Base-by-base conservation (phyloP, 106 monocot genomes). In the Ottelia alismoides region DNA sequence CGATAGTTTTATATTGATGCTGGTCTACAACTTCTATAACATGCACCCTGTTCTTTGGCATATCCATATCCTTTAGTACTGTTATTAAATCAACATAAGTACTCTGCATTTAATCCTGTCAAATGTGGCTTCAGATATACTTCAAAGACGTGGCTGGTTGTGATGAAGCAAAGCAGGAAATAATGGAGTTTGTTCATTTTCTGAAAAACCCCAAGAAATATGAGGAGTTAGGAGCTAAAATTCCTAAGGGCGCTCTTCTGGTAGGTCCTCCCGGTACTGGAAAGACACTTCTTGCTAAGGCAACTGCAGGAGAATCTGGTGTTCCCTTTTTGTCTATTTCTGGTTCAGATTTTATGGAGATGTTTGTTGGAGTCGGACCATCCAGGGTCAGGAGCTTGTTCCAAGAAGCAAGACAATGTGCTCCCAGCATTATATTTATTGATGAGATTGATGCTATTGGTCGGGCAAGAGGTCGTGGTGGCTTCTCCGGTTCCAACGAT, bases 311-410 rank as follows among this genome's bases (percentile, higher is more conserved):
- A 47, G 98, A 98, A 65, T 98, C 98, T 35, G 82, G 59, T 31
- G 98, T 98, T 17, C 98, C 98, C 3, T 98, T 98, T 31, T 59
- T 98, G 49, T 98, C 85, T n/a, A 90, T 98, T 28, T 85, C 98
- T 66, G 98, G 90, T 62, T 98, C 98, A 31, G 98, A 98, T 62
- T 98, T 98, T 52, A 85, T 90, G 98, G 98, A 98, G 67, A 98
- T 98, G 89, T 98, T 98, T 75, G 98, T 98, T 69, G 98, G 98
- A 35, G 90, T 98, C 50, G 98, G 98, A 44, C 98, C 98, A 27
- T 82, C 85, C 22, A 76, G 89, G 52, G 98, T 98, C 3, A 76
- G 98, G 52, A 98, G 73, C 53, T 68, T 98, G 50, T 98, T 98
- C 61, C 74, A 79, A 61, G 98, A 98, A 79, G 98, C 98, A 21